Evolutionary conservation across 805 yeast genomes (phyloP).

Genomic region (Vanderwaltozyma yarrowii): DNA sequence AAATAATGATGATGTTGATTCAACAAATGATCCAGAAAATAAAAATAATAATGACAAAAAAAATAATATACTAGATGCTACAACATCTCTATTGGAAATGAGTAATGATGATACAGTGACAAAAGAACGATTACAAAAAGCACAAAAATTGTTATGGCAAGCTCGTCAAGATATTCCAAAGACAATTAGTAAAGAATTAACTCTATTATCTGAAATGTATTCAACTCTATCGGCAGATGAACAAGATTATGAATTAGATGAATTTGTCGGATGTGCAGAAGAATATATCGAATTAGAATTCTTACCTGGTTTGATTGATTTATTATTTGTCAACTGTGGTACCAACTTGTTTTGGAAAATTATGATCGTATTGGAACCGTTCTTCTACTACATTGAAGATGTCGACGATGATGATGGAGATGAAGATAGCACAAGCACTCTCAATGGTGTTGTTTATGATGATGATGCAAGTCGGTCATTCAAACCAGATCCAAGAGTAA

Average conservation of each 20-base stretch:
- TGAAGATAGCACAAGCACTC: background rate
- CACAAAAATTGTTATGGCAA: slow-evolving; percentile 26
- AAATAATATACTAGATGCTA: background rate
- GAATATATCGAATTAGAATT: slow-evolving; percentile 29
- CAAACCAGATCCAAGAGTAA: slow-evolving; percentile 28
- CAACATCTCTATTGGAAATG: background rate
- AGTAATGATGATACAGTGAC: slow-evolving; percentile 10
- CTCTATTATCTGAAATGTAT: slow-evolving; percentile 28
- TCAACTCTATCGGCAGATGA: slow-evolving; percentile 29
- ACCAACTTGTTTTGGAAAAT: slow-evolving; percentile 26
- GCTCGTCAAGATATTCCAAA: slow-evolving; percentile 29
- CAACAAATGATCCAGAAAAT: background rate
- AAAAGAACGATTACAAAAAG: slow-evolving; percentile 23
- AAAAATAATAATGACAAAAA: background rate
- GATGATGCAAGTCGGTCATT: slow-evolving; percentile 7
- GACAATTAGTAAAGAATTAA: slow-evolving; percentile 27
- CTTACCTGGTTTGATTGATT: slow-evolving; percentile 25
- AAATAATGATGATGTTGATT: too few relatives aligned
- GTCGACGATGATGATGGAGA: slow-evolving; percentile 17
- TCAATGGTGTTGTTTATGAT: slow-evolving; percentile 1
- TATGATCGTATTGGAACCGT: slow-evolving; percentile 28
- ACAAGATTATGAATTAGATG: slow-evolving; percentile 29
- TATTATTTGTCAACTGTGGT: slow-evolving; percentile 24
- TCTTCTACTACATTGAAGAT: slow-evolving; percentile 29
- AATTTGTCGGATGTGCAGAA: slow-evolving; percentile 30